Evolutionary conservation across 2,329 filamentous ascomycete species (phyloP).

Genomic region (Aspergillus thermomutatus): DNA sequence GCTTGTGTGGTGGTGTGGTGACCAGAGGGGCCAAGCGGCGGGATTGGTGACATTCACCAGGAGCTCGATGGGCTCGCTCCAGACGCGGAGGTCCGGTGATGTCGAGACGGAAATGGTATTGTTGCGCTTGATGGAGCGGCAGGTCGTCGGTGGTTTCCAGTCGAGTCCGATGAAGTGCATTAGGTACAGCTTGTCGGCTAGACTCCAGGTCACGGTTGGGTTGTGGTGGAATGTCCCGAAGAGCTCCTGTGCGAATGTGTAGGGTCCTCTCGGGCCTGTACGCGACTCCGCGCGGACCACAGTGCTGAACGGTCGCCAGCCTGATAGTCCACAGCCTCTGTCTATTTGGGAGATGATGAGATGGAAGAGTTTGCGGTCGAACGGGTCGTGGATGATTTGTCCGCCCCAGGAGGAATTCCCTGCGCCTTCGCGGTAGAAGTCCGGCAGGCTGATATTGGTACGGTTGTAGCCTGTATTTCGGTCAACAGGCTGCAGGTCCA

Average conservation of each 20-base stretch:
- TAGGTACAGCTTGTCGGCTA: constrained; percentile 43
- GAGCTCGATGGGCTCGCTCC: constrained; percentile 1
- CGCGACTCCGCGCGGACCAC: constrained; percentile 46
- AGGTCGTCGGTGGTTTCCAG: constrained; percentile 22
- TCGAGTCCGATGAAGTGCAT: constrained; percentile 45
- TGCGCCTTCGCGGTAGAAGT: constrained; percentile 13
- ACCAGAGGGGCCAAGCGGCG: constrained; percentile 10
- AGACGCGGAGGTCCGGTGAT: background rate
- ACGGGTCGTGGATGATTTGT: constrained; percentile 44
- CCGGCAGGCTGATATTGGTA: constrained; percentile 23
- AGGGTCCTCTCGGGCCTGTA: constrained; percentile 45
- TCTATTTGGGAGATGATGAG: constrained; percentile 47
- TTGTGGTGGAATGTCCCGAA: constrained; percentile 48
- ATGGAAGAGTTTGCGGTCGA: constrained; percentile 40
- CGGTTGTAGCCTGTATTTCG: constrained; percentile 47
- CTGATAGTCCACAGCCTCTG: constrained; percentile 45
- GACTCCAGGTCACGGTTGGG: constrained; percentile 45
- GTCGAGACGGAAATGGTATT: constrained; percentile 13
- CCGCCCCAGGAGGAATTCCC: constrained; percentile 50
- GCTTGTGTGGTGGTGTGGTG: background rate
- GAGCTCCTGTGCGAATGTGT: constrained; percentile 41
- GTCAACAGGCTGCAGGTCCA: constrained; percentile 44
- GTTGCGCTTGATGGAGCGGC: constrained; percentile 7
- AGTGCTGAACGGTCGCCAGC: constrained; percentile 48
- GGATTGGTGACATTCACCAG: constrained; percentile 8